Evolutionary conservation across 352 stramenopile genomes (phyloP).

Genomic region (Phytophthora sp.): DNA sequence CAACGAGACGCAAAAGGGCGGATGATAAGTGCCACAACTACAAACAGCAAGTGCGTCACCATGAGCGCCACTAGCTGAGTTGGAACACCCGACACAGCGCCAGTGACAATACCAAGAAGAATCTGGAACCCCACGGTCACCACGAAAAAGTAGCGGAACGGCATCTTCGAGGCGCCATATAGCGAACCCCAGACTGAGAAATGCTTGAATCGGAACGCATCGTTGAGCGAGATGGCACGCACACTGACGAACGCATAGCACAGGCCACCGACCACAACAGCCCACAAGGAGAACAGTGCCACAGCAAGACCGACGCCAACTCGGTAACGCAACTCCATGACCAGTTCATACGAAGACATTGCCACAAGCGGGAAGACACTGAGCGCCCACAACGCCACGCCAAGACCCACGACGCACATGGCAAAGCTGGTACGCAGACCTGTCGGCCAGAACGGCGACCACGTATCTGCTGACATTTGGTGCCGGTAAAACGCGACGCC

Average conservation of each 20-base stretch:
- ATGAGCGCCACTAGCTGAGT: slow-evolving; percentile 62
- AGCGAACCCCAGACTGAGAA: slow-evolving; percentile 63
- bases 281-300: slow-evolving; percentile 53
- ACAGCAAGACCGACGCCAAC: slow-evolving; percentile 51
- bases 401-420: slow-evolving; percentile 58
- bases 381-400: slow-evolving; percentile 58
- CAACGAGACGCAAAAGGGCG: slow-evolving; percentile 52
- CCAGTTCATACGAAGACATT: slow-evolving; percentile 64
- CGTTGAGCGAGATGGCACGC: slow-evolving; percentile 38
- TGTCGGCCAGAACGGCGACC: slow-evolving; percentile 29
- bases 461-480: slow-evolving; percentile 33
- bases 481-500: slow-evolving; percentile 31
- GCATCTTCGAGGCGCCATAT: slow-evolving; percentile 60
- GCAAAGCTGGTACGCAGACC: slow-evolving; percentile 45
- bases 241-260: slow-evolving; percentile 54
- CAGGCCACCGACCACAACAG: slow-evolving; percentile 50
- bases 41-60: slow-evolving; percentile 56
- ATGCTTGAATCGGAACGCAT: slow-evolving; percentile 55
- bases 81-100: slow-evolving; percentile 47
- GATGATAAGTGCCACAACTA: slow-evolving; percentile 55
- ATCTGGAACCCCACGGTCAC: slow-evolving; percentile 55
- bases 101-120: slow-evolving; percentile 57
- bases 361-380: slow-evolving; percentile 62
- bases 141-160: slow-evolving; percentile 71
- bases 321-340: slow-evolving; percentile 67